phyloP scores from a whole-genome alignment of 2,329 filamentous ascomycete genomes.

The Penicillium sp. region DNA sequence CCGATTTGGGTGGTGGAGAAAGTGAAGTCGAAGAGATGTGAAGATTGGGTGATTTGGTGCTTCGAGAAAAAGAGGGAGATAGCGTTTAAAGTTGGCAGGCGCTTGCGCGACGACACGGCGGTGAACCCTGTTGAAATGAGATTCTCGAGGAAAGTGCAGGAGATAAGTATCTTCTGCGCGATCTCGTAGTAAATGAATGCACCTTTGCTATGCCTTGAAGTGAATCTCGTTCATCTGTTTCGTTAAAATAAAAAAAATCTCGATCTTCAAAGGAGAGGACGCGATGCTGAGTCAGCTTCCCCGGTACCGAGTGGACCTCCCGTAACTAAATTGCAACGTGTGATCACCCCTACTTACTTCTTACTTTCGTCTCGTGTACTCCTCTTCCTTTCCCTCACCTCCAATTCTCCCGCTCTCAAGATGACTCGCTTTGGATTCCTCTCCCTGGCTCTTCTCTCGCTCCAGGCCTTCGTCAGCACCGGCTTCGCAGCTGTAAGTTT shows the following conservation, averaged over 20 bases:
- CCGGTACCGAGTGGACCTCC: constrained; percentile 36
- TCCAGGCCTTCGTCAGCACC: constrained; percentile 69
- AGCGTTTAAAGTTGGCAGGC: constrained; percentile 23
- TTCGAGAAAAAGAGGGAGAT: constrained; percentile 6
- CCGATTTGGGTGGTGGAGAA: constrained; percentile 4
- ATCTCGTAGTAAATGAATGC: neutral
- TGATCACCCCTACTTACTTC: constrained; percentile 31
- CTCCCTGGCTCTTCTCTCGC: constrained; percentile 72
- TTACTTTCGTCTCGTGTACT: constrained; percentile 6
- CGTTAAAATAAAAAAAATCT: constrained; percentile 23
- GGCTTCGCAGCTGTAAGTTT: constrained; percentile 66
- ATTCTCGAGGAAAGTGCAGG: neutral
- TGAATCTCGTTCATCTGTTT: constrained; percentile 17
- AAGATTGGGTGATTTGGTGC: neutral
- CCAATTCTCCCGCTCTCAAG: constrained; percentile 37
- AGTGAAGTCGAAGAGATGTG: constrained; percentile 13
- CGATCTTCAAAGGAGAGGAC: constrained; percentile 17
- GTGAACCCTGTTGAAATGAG: constrained; percentile 12
- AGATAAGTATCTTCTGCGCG: neutral
- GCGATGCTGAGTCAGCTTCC: constrained; percentile 33
- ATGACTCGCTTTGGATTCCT: constrained; percentile 80
- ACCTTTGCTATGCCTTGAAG: neutral
- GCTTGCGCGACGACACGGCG: constrained; percentile 29
- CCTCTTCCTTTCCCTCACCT: constrained; percentile 20
- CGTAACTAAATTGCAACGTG: constrained; percentile 32